Evolutionary conservation across 176 grass and related monocot genomes (phyloP).

Genomic region (Lolium rigidum): DNA sequence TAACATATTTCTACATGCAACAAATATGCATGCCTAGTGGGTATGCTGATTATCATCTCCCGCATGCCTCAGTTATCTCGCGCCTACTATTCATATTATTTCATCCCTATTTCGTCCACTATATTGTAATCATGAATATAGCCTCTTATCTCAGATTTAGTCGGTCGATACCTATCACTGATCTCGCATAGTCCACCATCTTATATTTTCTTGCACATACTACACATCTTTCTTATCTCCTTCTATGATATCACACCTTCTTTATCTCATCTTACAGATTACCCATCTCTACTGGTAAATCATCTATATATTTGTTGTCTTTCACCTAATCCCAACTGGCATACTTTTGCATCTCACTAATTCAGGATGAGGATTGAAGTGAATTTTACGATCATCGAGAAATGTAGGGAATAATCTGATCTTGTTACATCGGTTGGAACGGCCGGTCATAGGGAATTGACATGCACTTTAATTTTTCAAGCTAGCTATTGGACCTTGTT

Average conservation of each 20-base stretch:
- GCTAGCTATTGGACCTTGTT: no score
- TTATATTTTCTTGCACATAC: background rate
- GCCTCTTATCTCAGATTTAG: background rate
- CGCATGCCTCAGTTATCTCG: background rate
- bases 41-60: background rate
- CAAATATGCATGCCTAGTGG: background rate
- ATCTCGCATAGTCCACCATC: background rate
- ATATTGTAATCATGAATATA: background rate
- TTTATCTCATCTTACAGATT: background rate
- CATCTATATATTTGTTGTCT: background rate
- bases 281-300: background rate
- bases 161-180: background rate
- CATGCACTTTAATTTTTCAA: no score
- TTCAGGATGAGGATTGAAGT: background rate
- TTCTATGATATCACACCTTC: background rate
- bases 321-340: no score
- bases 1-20: background rate
- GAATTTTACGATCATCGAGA: background rate
- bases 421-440: background rate
- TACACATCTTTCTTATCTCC: background rate
- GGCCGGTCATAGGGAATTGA: no score
- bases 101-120: background rate
- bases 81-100: background rate
- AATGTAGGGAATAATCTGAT: background rate
- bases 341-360: background rate